Base-by-base conservation (phyloP, 176 grass and related monocot species). In the Olyra latifolia region DNA sequence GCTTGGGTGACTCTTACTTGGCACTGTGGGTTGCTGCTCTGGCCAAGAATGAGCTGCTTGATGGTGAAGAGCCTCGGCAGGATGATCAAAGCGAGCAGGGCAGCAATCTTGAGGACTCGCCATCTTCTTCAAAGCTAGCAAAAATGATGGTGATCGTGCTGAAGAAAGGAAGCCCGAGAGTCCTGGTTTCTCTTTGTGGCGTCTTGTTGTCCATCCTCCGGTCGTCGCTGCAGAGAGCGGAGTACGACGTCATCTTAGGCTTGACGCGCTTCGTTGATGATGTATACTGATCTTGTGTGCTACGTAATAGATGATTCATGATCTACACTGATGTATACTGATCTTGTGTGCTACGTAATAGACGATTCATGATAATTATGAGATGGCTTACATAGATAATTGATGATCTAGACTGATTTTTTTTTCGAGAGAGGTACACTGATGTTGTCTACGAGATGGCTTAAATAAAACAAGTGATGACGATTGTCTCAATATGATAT, bases 111-210 rank as follows among this genome's bases (percentile, higher is more conserved):
- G 61, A 69, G 66, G 48, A 73, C 12, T 88, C 65, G 2, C 70
- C 5, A 28, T 89, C 61, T 10, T 89, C 82, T 69, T 79, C 78
- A 78, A 98, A 93, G 66, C 76, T 98, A 44, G 76, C 79, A 40
- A 90, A 93, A 70, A 82, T 83, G 68, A 62, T 95, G 82, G 78
- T 86, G 14, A 62, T 59, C 24, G 60, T 94, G 42, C 67, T 95
- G 61, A 98, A 89, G 75, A 98, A 98, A 89, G 92, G 92, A 84
- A 91, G 66, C 80, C 77, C 69, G 3, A 86, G 69, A 68, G 86
- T 98, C 72, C 69, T 98, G 39, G 95, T 93, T 53, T 91, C 88
- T 4, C 24, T 93, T 1, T 70, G 88, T 35, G 68, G 60, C 58
- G 74, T 91, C 83, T 70, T 98, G 59, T 22, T 93, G 61, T 84